A percentile compares a stretch with the other conserved stretches of the same genome.
Evolutionary conservation across 805 yeast species (phyloP).

Genomic region (Yamadazyma insecticola): DNA sequence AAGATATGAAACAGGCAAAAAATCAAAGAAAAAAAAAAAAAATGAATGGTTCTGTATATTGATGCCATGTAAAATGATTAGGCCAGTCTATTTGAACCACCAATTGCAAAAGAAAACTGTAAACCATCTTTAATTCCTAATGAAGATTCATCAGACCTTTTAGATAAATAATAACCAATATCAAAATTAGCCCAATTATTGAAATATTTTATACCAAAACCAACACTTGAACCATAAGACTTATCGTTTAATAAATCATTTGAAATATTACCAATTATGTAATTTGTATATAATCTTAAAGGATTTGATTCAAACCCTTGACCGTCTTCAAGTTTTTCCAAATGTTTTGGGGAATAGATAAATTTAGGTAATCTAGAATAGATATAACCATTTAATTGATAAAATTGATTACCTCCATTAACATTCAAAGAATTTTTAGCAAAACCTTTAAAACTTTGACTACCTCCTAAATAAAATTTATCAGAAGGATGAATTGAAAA

Average conservation of each 20-base stretch:
- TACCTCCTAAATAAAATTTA: conserved; percentile 80
- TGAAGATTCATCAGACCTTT: conserved; percentile 12
- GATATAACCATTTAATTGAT: conserved; percentile 55
- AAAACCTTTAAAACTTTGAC: conserved; percentile 68
- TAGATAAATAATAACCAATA: conserved; percentile 33
- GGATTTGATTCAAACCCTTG: conserved; percentile 25
- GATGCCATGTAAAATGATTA: no score
- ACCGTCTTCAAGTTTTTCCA: conserved; percentile 10
- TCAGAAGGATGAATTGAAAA: conserved; percentile 67
- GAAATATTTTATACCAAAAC: conserved; percentile 35
- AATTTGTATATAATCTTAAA: conserved; percentile 52
- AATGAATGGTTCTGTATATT: no score
- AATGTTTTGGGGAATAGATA: conserved; percentile 18
- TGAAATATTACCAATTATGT: conserved; percentile 59
- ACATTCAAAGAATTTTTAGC: conserved; percentile 64
- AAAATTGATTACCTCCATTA: conserved; percentile 65
- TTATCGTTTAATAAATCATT: conserved; percentile 21
- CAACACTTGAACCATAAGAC: conserved; percentile 22
- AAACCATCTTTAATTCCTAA: conserved; percentile 35
- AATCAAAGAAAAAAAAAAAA: no score
- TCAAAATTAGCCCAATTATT: conserved; percentile 39
- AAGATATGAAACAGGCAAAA: no score
- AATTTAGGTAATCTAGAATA: conserved; percentile 54
- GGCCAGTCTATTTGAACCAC: conserved; percentile 32
- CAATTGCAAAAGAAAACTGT: conserved; percentile 34